A percentile compares a stretch with the other conserved stretches of the same genome.
Conservation (phyloP, 257 asterid species). For the Lithospermum erythrorhizon region DNA sequence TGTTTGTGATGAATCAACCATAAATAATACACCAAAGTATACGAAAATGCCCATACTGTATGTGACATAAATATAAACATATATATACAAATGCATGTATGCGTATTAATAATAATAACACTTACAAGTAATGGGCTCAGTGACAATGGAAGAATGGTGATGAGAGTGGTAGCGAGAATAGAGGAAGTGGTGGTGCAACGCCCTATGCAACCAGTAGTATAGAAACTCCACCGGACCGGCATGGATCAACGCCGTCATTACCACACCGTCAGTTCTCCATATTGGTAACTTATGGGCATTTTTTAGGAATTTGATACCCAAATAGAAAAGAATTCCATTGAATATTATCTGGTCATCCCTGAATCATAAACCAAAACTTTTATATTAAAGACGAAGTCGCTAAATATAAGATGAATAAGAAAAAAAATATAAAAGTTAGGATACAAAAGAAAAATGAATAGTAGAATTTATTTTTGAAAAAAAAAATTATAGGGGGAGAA, state of each 20-base stretch:
- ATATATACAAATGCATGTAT: no score
- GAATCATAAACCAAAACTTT: neutral
- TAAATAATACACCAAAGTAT: neutral
- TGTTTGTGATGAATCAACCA: no score
- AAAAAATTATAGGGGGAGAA: no score
- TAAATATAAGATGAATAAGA: no score
- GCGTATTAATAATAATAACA: no score
- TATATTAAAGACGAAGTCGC: no score
- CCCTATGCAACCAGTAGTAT: slow-evolving; percentile 87
- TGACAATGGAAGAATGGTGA: slow-evolving; percentile 86
- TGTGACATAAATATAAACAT: no score
- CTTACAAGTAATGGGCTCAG: slow-evolving; percentile 90
- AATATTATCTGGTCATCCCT: slow-evolving; percentile 89
- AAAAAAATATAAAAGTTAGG: no score
- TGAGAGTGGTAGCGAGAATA: slow-evolving; percentile 88
- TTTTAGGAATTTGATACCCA: slow-evolving; percentile 12
- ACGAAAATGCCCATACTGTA: neutral
- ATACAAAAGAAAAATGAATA: no score
- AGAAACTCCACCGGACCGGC: slow-evolving; percentile 75
- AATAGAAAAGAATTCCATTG: slow-evolving; percentile 51
- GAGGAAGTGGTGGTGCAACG: slow-evolving; percentile 85
- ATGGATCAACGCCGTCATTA: slow-evolving; percentile 48
- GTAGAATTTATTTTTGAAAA: no score
- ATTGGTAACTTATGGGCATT: slow-evolving; percentile 31
- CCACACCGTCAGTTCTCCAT: slow-evolving; percentile 56